These are phyloP conservation scores for Blastobotrys serpentis DNA, from an alignment of 1,139 yeast species.

Conservation along the genomic window DNA sequence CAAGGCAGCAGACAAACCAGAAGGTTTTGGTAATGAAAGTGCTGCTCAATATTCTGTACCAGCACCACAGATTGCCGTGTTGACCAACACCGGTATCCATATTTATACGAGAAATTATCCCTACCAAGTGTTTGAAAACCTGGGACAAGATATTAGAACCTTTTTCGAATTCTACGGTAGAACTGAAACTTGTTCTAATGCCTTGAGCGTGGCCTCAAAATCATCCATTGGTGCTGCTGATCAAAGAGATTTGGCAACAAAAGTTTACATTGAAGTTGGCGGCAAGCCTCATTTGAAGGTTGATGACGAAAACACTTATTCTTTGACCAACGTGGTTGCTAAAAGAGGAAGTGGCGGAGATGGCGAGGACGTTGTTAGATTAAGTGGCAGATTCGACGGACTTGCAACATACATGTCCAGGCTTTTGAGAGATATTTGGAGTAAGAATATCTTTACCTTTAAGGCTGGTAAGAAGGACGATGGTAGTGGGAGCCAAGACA, in stretches of 20 bases:
- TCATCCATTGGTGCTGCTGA: conserved; percentile 31
- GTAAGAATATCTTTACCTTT: conserved; percentile 59
- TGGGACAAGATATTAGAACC: conserved; percentile 58
- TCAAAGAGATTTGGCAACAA: conserved; percentile 51
- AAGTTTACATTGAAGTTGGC: conserved; percentile 49
- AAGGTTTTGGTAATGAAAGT: conserved; percentile 77
- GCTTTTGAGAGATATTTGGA: conserved; percentile 78
- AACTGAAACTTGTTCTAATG: conserved; percentile 82
- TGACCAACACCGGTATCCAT: conserved; percentile 77
- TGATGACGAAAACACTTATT: conserved; percentile 34
- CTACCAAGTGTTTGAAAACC: conserved; percentile 67
- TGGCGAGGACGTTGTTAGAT: conserved; percentile 54
- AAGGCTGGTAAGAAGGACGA: conserved; percentile 7
- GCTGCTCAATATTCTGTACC: conserved; percentile 72
- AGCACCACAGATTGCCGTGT: conserved; percentile 63
- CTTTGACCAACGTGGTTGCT: conserved; percentile 5
- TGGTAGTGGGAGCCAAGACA: conserved; percentile 12
- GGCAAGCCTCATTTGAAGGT: conserved; percentile 45
- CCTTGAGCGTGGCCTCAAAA: conserved; percentile 78
- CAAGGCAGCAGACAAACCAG: conserved; percentile 69
- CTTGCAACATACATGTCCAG: conserved; percentile 79
- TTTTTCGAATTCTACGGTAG: conserved; percentile 58
- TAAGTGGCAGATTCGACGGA: conserved; percentile 92
- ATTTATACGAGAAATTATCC: conserved; percentile 78
- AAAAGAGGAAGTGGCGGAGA: conserved; percentile 8